Evolutionary conservation across 768 basidiomycete genomes (phyloP).

Genomic region (Podaxis mareebaensis): DNA sequence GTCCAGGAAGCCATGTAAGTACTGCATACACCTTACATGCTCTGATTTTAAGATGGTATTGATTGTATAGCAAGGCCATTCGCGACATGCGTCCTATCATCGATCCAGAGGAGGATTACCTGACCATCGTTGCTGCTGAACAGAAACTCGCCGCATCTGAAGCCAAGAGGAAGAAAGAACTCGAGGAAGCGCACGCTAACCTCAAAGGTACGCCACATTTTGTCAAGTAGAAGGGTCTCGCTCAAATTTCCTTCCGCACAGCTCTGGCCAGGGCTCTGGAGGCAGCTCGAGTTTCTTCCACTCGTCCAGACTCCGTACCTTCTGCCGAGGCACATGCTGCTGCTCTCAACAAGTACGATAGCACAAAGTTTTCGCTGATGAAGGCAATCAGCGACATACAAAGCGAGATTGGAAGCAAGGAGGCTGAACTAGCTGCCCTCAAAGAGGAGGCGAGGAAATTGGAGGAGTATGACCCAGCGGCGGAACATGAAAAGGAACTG

Average conservation of each 20-base stretch:
- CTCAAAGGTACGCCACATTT: conserved; percentile 50
- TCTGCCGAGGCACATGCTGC: conserved; percentile 62
- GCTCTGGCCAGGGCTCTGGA: conserved; percentile 67
- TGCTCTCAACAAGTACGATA: conserved; percentile 66
- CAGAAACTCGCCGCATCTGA: conserved; percentile 64
- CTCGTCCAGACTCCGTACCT: conserved; percentile 68
- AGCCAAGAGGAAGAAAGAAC: conserved; percentile 58
- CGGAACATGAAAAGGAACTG: conserved; percentile 68
- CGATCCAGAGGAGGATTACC: conserved; percentile 77
- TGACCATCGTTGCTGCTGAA: conserved; percentile 73
- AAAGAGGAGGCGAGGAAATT: conserved; percentile 62
- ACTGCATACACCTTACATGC: background rate
- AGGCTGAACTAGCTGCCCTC: conserved; percentile 67
- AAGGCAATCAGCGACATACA: conserved; percentile 79
- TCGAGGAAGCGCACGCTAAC: conserved; percentile 65
- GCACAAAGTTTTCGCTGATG: conserved; percentile 58
- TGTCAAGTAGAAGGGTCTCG: background rate
- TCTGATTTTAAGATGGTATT: background rate
- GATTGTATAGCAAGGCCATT: conserved; percentile 55
- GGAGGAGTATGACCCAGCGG: conserved; percentile 71
- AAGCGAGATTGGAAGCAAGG: conserved; percentile 60
- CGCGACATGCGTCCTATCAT: conserved; percentile 72
- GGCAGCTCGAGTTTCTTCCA: conserved; percentile 68
- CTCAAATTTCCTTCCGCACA: conserved; percentile 25
- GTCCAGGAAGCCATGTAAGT: conserved; percentile 49